Evolutionary conservation across 1,284 basidiomycete genomes (phyloP), one percentile per base, ranked within the genome.

Genomic region (Coniferiporia weirii): DNA sequence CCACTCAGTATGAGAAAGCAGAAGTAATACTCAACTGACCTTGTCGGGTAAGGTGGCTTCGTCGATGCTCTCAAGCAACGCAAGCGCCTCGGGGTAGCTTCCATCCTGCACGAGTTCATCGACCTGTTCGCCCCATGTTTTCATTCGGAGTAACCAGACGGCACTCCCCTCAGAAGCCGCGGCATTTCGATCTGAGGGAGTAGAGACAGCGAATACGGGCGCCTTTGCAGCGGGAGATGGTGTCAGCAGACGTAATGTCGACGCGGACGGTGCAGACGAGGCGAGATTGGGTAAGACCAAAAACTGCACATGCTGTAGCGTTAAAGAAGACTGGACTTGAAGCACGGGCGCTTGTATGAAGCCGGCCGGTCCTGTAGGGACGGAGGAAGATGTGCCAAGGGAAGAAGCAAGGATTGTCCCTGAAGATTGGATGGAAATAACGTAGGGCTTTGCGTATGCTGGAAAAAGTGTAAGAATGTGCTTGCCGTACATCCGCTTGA

Each of bases 391-490:
- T 6, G 73, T 60, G 0, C 72, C 66, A 8, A 70, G 59, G 32
- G 63, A 64, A 1, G 69, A 66, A 1, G 68, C 64, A 1, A 84
- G 77, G 1, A 87, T 76, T 1, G 83, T 77, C 1, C 85, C 85
- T 0, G 87, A 73, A 0, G 93, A 88, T 4, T 95, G 75, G 10
- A 91, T 75, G 0, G 91, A 86, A 67, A 96, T 83, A 43, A 97
- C 79, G 69, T 94, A 96, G 0, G 95, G 95, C 65, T 87, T 89
- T 38, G 90, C 76, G 62, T 86, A 91, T 0, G 85, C 93, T 91
- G 63, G 8, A 35, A 55, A 48, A 34, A 47, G 13, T 22, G 15
- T 59, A 13, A 60, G 40, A 27, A 34, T 36, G 38, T 13, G 10
- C 15, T n/a, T 27, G n/a, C 10, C 52, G 61, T 22, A 17, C 15